Conservation (phyloP, 2,329 filamentous ascomycete genomes). For the Fragosphaeria purpurea region DNA sequence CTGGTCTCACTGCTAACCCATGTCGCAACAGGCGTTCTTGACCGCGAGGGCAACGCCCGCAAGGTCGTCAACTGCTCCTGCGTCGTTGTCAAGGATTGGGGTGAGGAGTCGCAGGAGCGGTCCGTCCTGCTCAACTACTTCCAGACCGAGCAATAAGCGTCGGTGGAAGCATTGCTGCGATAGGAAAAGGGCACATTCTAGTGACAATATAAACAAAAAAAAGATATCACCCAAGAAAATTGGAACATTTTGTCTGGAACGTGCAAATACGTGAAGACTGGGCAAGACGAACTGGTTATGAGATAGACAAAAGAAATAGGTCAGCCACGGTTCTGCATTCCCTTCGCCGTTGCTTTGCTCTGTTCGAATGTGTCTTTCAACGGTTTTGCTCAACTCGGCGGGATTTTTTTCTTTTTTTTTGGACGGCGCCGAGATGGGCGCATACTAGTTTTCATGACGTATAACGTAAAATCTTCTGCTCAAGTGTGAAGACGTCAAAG, state of each 20-base stretch:
- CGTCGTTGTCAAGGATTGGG: constrained; percentile 99
- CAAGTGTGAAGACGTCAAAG: no score
- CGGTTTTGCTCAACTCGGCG: no score
- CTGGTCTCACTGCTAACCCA: not conserved
- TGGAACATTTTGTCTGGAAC: not conserved
- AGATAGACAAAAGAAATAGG: constrained; percentile 8
- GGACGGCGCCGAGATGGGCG: not conserved
- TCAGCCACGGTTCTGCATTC: not conserved
- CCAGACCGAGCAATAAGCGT: constrained; percentile 70
- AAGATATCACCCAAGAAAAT: not conserved
- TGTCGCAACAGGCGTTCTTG: constrained; percentile 68
- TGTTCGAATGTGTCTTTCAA: no score
- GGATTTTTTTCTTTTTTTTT: not conserved
- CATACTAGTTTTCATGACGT: no score
- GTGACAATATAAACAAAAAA: constrained; percentile 5
- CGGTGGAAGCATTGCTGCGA: not conserved
- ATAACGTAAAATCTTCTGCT: no score
- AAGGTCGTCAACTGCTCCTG: constrained; percentile 99
- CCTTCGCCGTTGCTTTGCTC: no score
- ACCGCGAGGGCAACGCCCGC: constrained; percentile 98
- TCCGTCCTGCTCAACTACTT: constrained; percentile 99
- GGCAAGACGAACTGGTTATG: constrained; percentile 4
- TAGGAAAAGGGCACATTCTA: not conserved
- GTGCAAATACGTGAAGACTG: not conserved
- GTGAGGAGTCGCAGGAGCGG: constrained; percentile 99